Evolutionary conservation across 345 rosid genomes (phyloP).

Genomic region (Salix brachista): DNA sequence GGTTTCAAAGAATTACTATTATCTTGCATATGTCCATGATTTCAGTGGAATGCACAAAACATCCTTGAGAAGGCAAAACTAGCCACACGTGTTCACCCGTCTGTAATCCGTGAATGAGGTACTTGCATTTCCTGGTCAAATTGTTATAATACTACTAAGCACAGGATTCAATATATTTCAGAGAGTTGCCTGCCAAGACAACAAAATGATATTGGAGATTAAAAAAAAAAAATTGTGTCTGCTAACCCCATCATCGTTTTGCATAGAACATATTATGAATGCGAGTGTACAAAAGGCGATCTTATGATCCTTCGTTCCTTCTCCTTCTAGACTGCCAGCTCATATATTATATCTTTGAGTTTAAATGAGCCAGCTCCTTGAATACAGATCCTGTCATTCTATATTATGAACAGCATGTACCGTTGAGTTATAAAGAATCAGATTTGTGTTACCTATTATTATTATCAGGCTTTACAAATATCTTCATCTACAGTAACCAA

Average conservation of each 20-base stretch:
- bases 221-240: background rate
- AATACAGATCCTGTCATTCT: constrained; percentile 1
- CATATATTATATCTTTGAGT: background rate
- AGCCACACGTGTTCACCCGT: background rate
- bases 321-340: constrained; percentile 1
- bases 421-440: constrained; percentile 6
- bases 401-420: background rate
- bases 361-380: background rate
- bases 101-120: background rate
- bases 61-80: background rate
- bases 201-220: background rate
- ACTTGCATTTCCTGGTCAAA: background rate
- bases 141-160: background rate
- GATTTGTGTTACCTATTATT: background rate
- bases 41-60: background rate
- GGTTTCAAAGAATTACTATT: background rate
- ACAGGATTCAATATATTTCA: background rate
- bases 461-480: background rate
- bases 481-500: background rate
- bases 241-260: background rate
- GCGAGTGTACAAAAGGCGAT: background rate
- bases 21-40: background rate
- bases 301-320: background rate
- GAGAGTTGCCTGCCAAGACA: background rate
- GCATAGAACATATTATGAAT: background rate